Base-by-base conservation (phyloP, 805 yeast genomes). In the Myxozyma udenii region DNA sequence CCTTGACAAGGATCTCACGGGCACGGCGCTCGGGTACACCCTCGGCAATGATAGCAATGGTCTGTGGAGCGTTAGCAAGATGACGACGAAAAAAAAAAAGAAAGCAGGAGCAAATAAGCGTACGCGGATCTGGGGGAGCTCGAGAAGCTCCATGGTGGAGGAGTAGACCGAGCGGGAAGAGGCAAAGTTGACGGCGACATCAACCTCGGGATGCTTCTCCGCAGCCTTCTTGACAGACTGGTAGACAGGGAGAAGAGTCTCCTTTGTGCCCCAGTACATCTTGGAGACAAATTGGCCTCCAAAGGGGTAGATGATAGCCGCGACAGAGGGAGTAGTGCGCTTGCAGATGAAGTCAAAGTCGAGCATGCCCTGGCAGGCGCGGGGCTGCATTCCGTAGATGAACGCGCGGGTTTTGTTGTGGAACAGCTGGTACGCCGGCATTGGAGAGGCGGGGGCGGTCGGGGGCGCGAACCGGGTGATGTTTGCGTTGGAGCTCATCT, bases 11-110 rank as follows among this genome's bases (percentile, higher is more conserved):
- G 58, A 73, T 74, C 61, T 73, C 77, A 48, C 77, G 74, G 37
- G 77, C 77, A 24, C 77, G 71, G 53, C 77, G 74, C 68, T 73
- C 77, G 21, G 77, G 77, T 18, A 73, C 77, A 61, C 77, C 77
- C 61, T 73, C 77, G 41, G 77, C 77, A 61, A 73, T 73, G 61
- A 73, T 73, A 51, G 77, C 77, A 50, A 73, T 74, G 56, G 76
- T 72, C 61, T 68, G 16, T 12, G 35, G 22, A 3, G 21, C 11
- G 39, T 41, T 40, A 45, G 35, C 21, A 44, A 14, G 36, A 24
- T 25, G 19, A 38, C 23, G 5, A 32, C 21, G 7, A 21, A 21
- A 25, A 3, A 25, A 30, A n/a, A 33, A 19, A 9, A n/a, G 44
- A 18, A 5, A 28, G 45, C 35, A 18, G 33, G 33, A 28, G 9